Percentiles rank a stretch among this genome's conserved stretches.
These are phyloP conservation scores for Pseudogymnoascus sp. DNA, from an alignment of 2,329 filamentous ascomycete species.

Conservation along the genomic window DNA sequence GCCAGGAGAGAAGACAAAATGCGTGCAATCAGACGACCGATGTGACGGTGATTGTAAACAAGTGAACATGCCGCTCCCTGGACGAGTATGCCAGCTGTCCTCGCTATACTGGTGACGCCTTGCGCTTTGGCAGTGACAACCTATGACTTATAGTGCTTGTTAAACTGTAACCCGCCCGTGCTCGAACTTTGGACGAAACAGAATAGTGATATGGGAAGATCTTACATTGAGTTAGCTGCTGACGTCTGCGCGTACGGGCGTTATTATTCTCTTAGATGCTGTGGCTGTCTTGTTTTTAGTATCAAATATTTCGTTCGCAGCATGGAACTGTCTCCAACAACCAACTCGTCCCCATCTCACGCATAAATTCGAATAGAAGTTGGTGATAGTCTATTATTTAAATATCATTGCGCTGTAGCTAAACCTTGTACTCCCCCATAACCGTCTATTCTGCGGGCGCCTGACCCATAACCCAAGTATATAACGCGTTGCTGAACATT, in stretches of 20 bases:
- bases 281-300: too few relatives aligned
- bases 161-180: not conserved
- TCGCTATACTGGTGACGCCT: not conserved
- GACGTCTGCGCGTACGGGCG: too few relatives aligned
- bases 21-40: not conserved
- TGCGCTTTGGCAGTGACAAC: not conserved
- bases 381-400: not conserved
- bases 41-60: not conserved
- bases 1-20: not conserved
- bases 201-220: too few relatives aligned
- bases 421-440: not conserved
- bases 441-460: not conserved
- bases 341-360: constrained; percentile 15
- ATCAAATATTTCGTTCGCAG: too few relatives aligned
- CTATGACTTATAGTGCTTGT: not conserved
- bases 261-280: too few relatives aligned
- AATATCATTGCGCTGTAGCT: constrained; percentile 6
- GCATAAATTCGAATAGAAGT: not conserved
- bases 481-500: not conserved
- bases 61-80: not conserved
- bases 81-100: not conserved
- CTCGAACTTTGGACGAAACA: too few relatives aligned
- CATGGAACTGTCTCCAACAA: not conserved
- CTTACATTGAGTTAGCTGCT: too few relatives aligned
- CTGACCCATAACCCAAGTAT: not conserved